Conservation (phyloP, 1,284 basidiomycete species). For the Microstroma glucosiphilum region DNA sequence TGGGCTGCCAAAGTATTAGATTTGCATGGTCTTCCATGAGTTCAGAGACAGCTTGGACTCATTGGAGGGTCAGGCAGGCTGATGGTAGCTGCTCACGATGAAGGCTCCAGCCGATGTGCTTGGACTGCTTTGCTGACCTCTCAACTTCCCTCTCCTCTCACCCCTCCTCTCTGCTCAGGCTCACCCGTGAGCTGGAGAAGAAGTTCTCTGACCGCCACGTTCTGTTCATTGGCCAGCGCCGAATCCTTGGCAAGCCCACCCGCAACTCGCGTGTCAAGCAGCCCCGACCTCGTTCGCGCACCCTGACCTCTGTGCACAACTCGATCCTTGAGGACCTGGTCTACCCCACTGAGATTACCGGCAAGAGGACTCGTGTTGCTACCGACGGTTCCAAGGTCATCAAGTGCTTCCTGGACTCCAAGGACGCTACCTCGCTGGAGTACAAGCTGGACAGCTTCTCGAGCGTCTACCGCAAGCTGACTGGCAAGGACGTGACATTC, state of each 20-base stretch:
- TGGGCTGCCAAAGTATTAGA: too few species aligned
- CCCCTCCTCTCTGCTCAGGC: slow-evolving; percentile 57
- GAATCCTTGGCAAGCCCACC: slow-evolving; percentile 95
- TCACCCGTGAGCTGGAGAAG: slow-evolving; percentile 98
- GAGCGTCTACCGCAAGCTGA: slow-evolving; percentile 85
- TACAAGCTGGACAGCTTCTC: slow-evolving; percentile 99
- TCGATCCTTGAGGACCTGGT: slow-evolving; percentile 98
- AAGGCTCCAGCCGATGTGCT: too few species aligned
- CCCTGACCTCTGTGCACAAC: slow-evolving; percentile 95
- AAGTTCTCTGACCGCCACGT: slow-evolving; percentile 99
- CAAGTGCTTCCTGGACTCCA: slow-evolving; percentile 78
- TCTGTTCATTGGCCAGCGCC: slow-evolving; percentile 96
- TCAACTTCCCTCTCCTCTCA: background rate
- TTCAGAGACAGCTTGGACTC: too few species aligned
- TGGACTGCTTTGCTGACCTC: too few species aligned
- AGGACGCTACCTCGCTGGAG: slow-evolving; percentile 96
- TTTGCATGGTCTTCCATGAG: too few species aligned
- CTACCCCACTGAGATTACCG: slow-evolving; percentile 96
- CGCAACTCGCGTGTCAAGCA: slow-evolving; percentile 86
- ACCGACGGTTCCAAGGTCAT: slow-evolving; percentile 49
- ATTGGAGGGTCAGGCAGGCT: too few species aligned
- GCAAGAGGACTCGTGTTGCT: slow-evolving; percentile 77
- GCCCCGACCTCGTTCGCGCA: slow-evolving; percentile 93
- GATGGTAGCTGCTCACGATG: too few species aligned
- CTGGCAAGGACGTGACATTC: slow-evolving; percentile 76